A percentile compares a stretch with the other conserved stretches of the same genome.
These are phyloP conservation scores for Scheffersomyces spartinae DNA, from an alignment of 805 yeast genomes.

Conservation along the genomic window DNA sequence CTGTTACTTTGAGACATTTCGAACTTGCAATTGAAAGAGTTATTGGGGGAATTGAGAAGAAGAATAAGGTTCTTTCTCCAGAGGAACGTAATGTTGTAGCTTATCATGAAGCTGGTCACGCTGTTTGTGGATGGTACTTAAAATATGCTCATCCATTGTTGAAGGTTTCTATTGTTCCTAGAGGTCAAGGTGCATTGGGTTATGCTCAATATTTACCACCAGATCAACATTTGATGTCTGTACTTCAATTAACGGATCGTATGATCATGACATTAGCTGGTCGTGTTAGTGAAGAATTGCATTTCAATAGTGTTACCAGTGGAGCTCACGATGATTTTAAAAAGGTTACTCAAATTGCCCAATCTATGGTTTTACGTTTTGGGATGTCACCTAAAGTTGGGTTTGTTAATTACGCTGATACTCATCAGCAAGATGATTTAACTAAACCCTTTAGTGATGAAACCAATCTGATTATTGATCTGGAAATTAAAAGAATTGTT, in stretches of 20 bases:
- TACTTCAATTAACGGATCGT: slow-evolving; percentile 71
- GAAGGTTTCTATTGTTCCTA: slow-evolving; percentile 92
- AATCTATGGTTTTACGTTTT: slow-evolving; percentile 79
- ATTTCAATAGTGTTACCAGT: slow-evolving; percentile 83
- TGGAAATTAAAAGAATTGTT: slow-evolving; percentile 71
- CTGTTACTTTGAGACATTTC: slow-evolving; percentile 68
- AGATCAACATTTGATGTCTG: slow-evolving; percentile 70
- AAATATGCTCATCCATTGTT: slow-evolving; percentile 86
- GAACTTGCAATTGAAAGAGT: slow-evolving; percentile 97
- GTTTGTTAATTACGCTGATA: slow-evolving; percentile 64
- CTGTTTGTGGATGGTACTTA: slow-evolving; percentile 94
- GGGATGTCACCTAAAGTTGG: slow-evolving; percentile 91
- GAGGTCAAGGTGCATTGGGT: slow-evolving; percentile 95
- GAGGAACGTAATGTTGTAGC: slow-evolving; percentile 89
- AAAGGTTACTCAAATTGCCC: slow-evolving; percentile 90
- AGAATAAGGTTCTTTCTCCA: slow-evolving; percentile 68
- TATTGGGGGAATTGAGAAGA: slow-evolving; percentile 91
- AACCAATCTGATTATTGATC: slow-evolving; percentile 72
- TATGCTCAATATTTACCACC: slow-evolving; percentile 96
- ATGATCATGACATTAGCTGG: slow-evolving; percentile 98
- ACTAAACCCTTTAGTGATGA: slow-evolving; percentile 86
- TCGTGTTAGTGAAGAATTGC: slow-evolving; percentile 88
- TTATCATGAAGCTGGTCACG: slow-evolving; percentile 98
- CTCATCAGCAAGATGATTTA: slow-evolving; percentile 51
- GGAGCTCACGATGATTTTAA: slow-evolving; percentile 97